Conservation (phyloP, 176 grass and related monocot species). For the Cenchrus purpureus region DNA sequence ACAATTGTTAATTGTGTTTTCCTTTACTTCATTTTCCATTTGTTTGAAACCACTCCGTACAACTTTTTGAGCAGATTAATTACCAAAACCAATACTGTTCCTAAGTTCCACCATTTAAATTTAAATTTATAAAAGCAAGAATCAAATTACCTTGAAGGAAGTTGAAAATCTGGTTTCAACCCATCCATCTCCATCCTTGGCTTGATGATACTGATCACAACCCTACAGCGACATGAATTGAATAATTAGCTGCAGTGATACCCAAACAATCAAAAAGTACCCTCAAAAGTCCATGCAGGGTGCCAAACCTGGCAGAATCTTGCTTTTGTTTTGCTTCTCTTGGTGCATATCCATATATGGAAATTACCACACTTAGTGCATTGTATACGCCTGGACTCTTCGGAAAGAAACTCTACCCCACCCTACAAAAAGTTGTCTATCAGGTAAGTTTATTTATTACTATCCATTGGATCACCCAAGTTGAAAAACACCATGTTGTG, state of each 20-base stretch:
- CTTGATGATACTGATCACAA: slow-evolving; percentile 88
- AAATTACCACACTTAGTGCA: slow-evolving; percentile 98
- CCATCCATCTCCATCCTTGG: slow-evolving; percentile 99
- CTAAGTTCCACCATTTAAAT: slow-evolving; percentile 24
- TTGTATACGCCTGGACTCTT: slow-evolving; percentile 96
- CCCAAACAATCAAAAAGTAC: slow-evolving; percentile 1
- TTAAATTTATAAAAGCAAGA: slow-evolving; percentile 22
- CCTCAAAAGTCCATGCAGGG: slow-evolving; percentile 28
- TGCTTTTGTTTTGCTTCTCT: slow-evolving; percentile 84
- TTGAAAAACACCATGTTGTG: neutral
- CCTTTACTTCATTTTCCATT: neutral
- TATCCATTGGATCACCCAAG: neutral
- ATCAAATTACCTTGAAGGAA: slow-evolving; percentile 62
- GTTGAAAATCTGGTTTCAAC: slow-evolving; percentile 80
- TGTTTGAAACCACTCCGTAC: slow-evolving; percentile 31
- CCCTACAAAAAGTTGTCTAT: slow-evolving; percentile 51
- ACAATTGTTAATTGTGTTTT: slow-evolving; percentile 13
- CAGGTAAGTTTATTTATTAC: slow-evolving; percentile 13
- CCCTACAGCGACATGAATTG: slow-evolving; percentile 54
- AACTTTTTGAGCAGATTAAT: slow-evolving; percentile 20
- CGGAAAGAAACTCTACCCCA: slow-evolving; percentile 83
- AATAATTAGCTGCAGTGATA: slow-evolving; percentile 27
- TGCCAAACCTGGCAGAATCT: slow-evolving; percentile 91
- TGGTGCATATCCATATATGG: slow-evolving; percentile 99
- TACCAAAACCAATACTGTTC: neutral